phyloP scores from a whole-genome alignment of 805 yeast species.

The Lipomyces lipofer region DNA sequence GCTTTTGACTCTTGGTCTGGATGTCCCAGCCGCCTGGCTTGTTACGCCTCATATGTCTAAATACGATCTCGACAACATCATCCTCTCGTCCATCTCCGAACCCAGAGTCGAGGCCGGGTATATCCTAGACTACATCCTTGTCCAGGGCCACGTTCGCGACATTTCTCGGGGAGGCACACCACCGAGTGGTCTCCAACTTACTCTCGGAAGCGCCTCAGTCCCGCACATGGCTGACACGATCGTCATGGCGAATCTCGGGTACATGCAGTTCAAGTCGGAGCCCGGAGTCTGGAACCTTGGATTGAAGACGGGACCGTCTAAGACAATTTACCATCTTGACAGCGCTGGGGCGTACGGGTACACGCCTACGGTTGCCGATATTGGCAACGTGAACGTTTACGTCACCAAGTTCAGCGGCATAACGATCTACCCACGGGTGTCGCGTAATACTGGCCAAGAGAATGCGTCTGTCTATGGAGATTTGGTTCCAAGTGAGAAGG shows the following conservation, averaged over 20 bases:
- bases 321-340: slow-evolving; percentile 46
- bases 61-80: slow-evolving; percentile 65
- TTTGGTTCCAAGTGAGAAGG: neutral
- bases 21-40: slow-evolving; percentile 70
- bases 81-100: slow-evolving; percentile 43
- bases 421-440: slow-evolving; percentile 49
- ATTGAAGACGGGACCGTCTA: slow-evolving; percentile 48
- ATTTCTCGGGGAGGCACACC: slow-evolving; percentile 41
- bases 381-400: slow-evolving; percentile 28
- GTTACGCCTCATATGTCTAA: slow-evolving; percentile 52
- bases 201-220: slow-evolving; percentile 39
- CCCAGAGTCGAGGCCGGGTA: slow-evolving; percentile 47
- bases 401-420: slow-evolving; percentile 51
- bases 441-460: slow-evolving; percentile 46
- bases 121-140: slow-evolving; percentile 53
- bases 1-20: slow-evolving; percentile 56
- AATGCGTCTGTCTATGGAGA: slow-evolving; percentile 33
- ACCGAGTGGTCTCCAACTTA: slow-evolving; percentile 57
- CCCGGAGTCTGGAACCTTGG: slow-evolving; percentile 70
- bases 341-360: slow-evolving; percentile 37
- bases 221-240: slow-evolving; percentile 53
- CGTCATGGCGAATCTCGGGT: slow-evolving; percentile 81
- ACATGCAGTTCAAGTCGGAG: slow-evolving; percentile 70
- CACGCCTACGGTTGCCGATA: slow-evolving; percentile 7
- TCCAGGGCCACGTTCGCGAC: slow-evolving; percentile 72